phyloP scores from a whole-genome alignment of 1,284 basidiomycete genomes.

The Porodaedalea pini region DNA sequence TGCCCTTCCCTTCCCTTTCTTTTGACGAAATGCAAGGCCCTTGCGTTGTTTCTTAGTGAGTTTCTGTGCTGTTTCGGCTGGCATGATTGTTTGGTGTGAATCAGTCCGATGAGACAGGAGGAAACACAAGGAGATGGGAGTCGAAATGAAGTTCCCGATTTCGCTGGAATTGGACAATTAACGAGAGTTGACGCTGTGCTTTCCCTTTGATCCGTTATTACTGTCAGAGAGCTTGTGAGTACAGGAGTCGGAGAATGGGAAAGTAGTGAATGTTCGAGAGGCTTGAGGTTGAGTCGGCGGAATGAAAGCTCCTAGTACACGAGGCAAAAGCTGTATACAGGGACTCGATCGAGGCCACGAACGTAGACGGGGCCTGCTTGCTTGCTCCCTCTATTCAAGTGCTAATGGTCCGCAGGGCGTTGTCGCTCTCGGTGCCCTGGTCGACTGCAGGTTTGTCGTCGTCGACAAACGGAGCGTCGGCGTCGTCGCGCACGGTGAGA shows the following conservation, averaged over 20 bases:
- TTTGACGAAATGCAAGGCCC: constrained; percentile 22
- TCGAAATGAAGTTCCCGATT: too few species aligned
- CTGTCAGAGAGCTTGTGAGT: not conserved
- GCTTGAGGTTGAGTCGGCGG: not conserved
- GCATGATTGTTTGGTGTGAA: not conserved
- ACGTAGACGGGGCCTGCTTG: not conserved
- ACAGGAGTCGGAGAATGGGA: not conserved
- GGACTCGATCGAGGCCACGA: too few species aligned
- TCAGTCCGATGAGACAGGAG: not conserved
- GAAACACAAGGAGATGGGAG: not conserved
- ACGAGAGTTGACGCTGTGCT: not conserved
- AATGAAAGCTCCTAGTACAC: constrained; percentile 18
- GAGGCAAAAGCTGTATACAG: not conserved
- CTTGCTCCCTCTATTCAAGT: not conserved
- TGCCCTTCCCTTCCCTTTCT: constrained; percentile 22
- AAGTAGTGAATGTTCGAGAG: not conserved
- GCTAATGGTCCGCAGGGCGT: constrained; percentile 3
- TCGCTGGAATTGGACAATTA: not conserved
- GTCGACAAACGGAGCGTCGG: not conserved
- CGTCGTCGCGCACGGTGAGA: not conserved
- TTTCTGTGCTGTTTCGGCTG: constrained; percentile 13
- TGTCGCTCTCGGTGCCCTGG: constrained; percentile 6
- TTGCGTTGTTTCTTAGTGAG: constrained; percentile 24
- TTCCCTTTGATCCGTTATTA: not conserved
- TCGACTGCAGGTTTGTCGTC: constrained; percentile 12